Evolutionary conservation across 2,329 filamentous ascomycete species (phyloP).

Genomic region (Apiospora rasikravindrae): DNA sequence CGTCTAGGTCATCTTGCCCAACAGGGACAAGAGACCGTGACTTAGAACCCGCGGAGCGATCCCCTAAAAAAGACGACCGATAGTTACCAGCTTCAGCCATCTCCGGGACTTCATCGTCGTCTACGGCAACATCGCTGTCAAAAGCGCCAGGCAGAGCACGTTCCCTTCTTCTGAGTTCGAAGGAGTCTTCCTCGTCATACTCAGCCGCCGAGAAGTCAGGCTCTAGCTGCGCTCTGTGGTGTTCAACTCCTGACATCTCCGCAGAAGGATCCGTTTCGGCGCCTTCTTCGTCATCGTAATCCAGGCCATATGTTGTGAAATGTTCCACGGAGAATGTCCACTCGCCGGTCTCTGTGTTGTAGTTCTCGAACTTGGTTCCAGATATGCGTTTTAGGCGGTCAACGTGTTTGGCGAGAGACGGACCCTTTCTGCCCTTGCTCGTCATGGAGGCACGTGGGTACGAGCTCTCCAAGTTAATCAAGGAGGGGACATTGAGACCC

Average conservation of each 20-base stretch:
- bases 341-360: conserved; percentile 77
- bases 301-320: conserved; percentile 92
- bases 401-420: conserved; percentile 79
- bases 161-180: conserved; percentile 58
- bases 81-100: conserved; percentile 49
- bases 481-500: conserved; percentile 89
- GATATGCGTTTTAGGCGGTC: conserved; percentile 78
- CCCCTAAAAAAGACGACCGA: conserved; percentile 87
- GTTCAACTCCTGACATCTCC: conserved; percentile 30
- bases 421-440: conserved; percentile 54
- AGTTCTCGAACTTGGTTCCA: conserved; percentile 82
- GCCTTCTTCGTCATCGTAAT: conserved; percentile 73
- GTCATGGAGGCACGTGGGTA: conserved; percentile 77
- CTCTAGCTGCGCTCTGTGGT: conserved; percentile 31
- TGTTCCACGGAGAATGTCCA: conserved; percentile 96
- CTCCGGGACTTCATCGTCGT: conserved; percentile 57
- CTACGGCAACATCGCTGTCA: conserved; percentile 62
- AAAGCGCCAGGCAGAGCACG: conserved; percentile 79
- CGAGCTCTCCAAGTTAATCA: conserved; percentile 87
- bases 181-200: conserved; percentile 58
- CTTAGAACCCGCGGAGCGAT: conserved; percentile 84
- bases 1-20: conserved; percentile 71
- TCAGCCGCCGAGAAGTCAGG: conserved; percentile 34
- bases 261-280: conserved; percentile 51
- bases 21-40: conserved; percentile 64